Base-by-base conservation (phyloP, 164 flowering plant genomes). In the Annona cherimola region DNA sequence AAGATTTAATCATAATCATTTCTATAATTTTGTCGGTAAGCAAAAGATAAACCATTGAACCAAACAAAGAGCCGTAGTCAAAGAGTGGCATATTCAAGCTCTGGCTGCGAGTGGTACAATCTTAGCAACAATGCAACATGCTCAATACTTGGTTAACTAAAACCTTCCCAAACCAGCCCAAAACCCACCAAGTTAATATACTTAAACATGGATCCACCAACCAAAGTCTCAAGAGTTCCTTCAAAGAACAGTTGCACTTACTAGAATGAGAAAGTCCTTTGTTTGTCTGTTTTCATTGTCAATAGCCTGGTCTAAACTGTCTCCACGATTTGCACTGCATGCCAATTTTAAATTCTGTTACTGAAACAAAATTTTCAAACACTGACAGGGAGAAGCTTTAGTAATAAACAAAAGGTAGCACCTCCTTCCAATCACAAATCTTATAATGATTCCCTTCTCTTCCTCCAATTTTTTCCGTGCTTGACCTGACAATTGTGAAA, bases 401-500 rank as follows among this genome's bases (percentile, higher is more conserved):
- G 39, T 20, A 19, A 39, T 11, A 19, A 11, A 11, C 60, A 39
- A 60, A 65, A 46, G 42, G 7, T 70, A 11, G 71, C 14, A 87
- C 99, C 99, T 95, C 87, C 91, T 90, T 78, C 99, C 99, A 71
- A 91, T 90, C 40, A 95, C 88, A 85, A 95, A 95, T 74, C 97
- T 86, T 62, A 87, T 72, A 74, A 89, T 75, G 26, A 95, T 82
- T 69, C 97, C 96, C 77, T 89, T 95, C 5, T 89, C 90, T 59
- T 81, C 81, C 79, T 92, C 94, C 81, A 90, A 45, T 72, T 85
- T 91, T 72, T 86, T 80, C 76, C 88, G 81, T 55, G 90, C 84
- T 14, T 50, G 57, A 50, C 57, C 57, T 50, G 57, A 50, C 35
- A 1, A 26, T 26, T 26, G 35, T 26, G 57, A 50, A 50, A 16